These are phyloP conservation scores for Acmispon strigosus DNA, from an alignment of 306 rosid genomes.

Conservation along the genomic window DNA sequence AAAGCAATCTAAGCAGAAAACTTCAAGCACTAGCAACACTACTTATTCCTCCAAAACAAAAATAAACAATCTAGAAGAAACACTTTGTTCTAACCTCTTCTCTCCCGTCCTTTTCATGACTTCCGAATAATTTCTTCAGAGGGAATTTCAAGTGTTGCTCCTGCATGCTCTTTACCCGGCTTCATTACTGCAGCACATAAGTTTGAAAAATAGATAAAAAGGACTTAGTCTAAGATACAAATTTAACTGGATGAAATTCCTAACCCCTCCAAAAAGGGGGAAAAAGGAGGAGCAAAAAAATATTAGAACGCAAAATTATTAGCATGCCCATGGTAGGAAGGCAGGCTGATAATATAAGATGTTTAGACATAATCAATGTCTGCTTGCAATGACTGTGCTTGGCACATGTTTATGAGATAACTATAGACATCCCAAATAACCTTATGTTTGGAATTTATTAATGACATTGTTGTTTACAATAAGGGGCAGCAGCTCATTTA, in stretches of 20 bases:
- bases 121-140: slow-evolving; percentile 49
- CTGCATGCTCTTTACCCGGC: slow-evolving; percentile 73
- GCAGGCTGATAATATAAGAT: neutral
- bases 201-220: neutral
- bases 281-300: neutral
- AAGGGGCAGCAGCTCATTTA: too few relatives aligned
- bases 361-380: neutral
- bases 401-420: neutral
- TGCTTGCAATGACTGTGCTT: too few relatives aligned
- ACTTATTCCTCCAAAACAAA: slow-evolving; percentile 9
- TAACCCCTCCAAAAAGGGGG: neutral
- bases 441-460: too few relatives aligned
- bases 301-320: neutral
- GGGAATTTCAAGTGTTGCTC: slow-evolving; percentile 88
- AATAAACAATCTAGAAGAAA: slow-evolving; percentile 10
- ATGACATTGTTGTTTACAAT: too few relatives aligned
- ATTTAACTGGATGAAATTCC: neutral
- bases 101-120: slow-evolving; percentile 7
- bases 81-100: slow-evolving; percentile 19
- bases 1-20: slow-evolving; percentile 12
- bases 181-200: slow-evolving; percentile 57
- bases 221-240: neutral
- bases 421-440: neutral
- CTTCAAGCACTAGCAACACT: slow-evolving; percentile 4
- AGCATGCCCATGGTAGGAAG: neutral